Conservation (phyloP, 2,329 filamentous ascomycete species). For the Tolypocladium ophioglossoides region DNA sequence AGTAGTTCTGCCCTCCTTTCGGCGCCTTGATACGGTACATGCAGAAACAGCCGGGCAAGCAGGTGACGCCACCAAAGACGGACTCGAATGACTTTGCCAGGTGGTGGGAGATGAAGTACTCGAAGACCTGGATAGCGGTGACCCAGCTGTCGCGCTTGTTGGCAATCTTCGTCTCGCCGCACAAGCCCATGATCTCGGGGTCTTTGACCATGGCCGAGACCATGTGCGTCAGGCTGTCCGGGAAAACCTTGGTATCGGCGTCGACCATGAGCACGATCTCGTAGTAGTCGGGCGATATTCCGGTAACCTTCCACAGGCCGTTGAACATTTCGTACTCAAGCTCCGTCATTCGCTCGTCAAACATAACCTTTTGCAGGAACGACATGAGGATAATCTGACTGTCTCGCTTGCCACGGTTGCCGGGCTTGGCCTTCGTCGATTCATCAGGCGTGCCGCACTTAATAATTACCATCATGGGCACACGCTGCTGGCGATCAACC, state of each 20-base stretch:
- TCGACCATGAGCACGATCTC: constrained; percentile 98
- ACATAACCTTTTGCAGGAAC: constrained; percentile 99
- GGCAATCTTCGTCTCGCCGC: constrained; percentile 98
- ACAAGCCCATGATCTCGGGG: constrained; percentile 97
- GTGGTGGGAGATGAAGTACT: constrained; percentile 99
- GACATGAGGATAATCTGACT: constrained; percentile 99
- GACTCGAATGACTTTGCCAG: constrained; percentile 96
- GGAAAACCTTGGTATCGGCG: constrained; percentile 98
- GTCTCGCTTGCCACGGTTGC: constrained; percentile 96
- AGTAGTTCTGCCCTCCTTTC: constrained; percentile 97
- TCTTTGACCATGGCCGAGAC: constrained; percentile 98
- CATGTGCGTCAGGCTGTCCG: constrained; percentile 97
- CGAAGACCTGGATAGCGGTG: constrained; percentile 96
- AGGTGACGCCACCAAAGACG: constrained; percentile 97
- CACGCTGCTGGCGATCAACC: constrained; percentile 80
- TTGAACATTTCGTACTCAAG: constrained; percentile 99
- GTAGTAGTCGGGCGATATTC: constrained; percentile 96
- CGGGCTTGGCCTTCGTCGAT: constrained; percentile 70
- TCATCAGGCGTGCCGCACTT: constrained; percentile 94
- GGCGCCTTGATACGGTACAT: constrained; percentile 99
- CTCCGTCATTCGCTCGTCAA: constrained; percentile 98
- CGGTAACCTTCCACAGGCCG: constrained; percentile 95
- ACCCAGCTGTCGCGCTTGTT: constrained; percentile 96
- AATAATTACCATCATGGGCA: constrained; percentile 94
- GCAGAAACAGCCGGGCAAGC: constrained; percentile 96